Base-by-base conservation (phyloP, 208 protist genomes). In the Trypanosoma caninum region DNA sequence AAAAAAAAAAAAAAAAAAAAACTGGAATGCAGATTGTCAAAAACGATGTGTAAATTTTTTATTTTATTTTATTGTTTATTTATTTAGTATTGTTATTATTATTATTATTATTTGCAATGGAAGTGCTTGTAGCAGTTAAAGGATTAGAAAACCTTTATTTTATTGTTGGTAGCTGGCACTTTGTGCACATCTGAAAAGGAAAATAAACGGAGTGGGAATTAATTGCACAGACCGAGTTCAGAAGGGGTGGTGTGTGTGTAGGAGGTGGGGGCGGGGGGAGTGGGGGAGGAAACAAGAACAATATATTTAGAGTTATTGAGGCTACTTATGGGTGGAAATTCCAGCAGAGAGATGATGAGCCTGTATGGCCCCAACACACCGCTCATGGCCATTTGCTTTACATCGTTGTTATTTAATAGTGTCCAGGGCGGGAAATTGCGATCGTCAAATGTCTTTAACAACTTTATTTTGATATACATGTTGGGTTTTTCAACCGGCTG, bases 391-490 rank as follows among this genome's bases (percentile, higher is more conserved):
- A 40, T 93, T 25, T 83, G 73, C 55, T 55, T 50, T 6, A 28
- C 72, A 28, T 89, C 82, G 3, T 30, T 86, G 7, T 38, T 87
- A 1, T 93, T 93, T 61, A 94, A 94, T 72, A 80, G 68, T 42
- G 75, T 90, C n/a, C 55, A 74, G 48, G 74, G 80, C 42, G 82
- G 81, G 28, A 69, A 59, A 10, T 60, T 94, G 31, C 68, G 76
- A 34, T 63, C 70, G 3, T 62, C 63, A 2, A 94, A 94, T 54
- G 40, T 89, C 16, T 84, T 73, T 62, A 84, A 74, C n/a, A 90
- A 88, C 47, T 57, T 83, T 3, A 47, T 76, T 14, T 46, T 91
- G 22, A 65, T 79, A 23, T 51, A 73, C 20, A 47, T 74, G 11
- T 54, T 90, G 1, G 72, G 78, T 37, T 53, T 84, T 33, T 91